Conservation (phyloP, 257 asterid genomes). For the Henckelia pumila region DNA sequence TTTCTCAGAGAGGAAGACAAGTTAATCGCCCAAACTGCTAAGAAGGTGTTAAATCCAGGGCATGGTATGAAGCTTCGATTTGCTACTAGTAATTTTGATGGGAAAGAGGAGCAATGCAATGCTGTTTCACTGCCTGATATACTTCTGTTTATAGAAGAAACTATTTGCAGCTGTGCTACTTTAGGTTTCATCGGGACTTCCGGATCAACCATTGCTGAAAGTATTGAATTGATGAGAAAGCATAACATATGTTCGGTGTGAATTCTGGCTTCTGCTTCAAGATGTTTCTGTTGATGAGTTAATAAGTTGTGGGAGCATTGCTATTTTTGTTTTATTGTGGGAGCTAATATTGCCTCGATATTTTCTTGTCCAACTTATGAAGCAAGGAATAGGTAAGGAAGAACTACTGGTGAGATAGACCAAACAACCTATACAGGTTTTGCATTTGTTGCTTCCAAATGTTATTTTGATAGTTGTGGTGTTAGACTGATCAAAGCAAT, state of each 20-base stretch:
- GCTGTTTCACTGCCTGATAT: constrained; percentile 52
- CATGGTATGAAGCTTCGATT: constrained; percentile 33
- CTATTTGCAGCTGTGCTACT: constrained; percentile 84
- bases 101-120: constrained; percentile 37
- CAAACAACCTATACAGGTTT: no score
- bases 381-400: no score
- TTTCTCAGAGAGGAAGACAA: constrained; percentile 52
- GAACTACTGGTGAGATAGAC: no score
- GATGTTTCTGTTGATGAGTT: background rate
- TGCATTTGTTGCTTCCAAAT: no score
- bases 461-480: no score
- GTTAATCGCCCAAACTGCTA: constrained; percentile 51
- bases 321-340: no score
- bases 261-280: background rate
- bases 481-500: no score
- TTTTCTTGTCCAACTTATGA: no score
- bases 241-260: constrained; percentile 36
- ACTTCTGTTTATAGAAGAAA: constrained; percentile 62
- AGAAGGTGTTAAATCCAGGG: constrained; percentile 37
- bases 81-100: constrained; percentile 25
- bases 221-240: constrained; percentile 66
- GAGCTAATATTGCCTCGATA: no score
- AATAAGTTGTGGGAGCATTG: background rate
- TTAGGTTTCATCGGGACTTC: constrained; percentile 85
- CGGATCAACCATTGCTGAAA: constrained; percentile 85